Evolutionary conservation across 164 flowering plant genomes (phyloP), one percentile per base, ranked within the genome.

Genomic region (Vitis rupestris): DNA sequence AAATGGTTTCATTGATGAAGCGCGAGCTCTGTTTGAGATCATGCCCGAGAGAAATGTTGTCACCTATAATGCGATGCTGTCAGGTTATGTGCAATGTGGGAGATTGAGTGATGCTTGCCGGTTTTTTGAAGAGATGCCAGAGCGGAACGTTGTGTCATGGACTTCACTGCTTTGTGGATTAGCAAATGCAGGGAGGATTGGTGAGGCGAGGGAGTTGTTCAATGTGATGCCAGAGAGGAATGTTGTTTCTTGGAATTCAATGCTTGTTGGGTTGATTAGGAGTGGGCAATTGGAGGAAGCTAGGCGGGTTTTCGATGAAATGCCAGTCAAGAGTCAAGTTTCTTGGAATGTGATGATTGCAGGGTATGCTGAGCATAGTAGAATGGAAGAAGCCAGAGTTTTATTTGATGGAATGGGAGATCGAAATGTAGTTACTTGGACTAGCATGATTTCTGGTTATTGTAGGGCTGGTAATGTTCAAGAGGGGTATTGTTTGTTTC

Each of bases 381-480:
- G 68, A 53, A 80, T 84, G 81, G 78, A 74, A 51, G 87, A 86
- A 63, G 90, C 87, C 0, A 81, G 84, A 50, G 70, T 13, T 15
- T 71, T 83, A 68, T 88, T 86, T 76, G 84, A 84, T 61, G 68
- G 68, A 61, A 84, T 83, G 84, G 68, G 64, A 56, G 74, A 72
- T 10, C 66, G 70, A 50, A 84, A 87, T 83, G 85, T 83, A 63
- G 78, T 81, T 53, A 87, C 90, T 19, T 90, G 91, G 91, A 90
- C 93, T 37, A 82, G 78, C 59, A 74, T 90, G 80, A 68, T 88
- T 23, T 50, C 82, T 0, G 89, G 96, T 57, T 88, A 87, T 74
- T 80, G 87, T 74, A 82, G 88, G 67, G 61, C 29, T 19, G 88
- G 91, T 27, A 66, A 83, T 29, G 81, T 90, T 15, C 70, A 78